Evolutionary conservation across 306 rosid genomes (phyloP).

Genomic region (Fragaria vesca): DNA sequence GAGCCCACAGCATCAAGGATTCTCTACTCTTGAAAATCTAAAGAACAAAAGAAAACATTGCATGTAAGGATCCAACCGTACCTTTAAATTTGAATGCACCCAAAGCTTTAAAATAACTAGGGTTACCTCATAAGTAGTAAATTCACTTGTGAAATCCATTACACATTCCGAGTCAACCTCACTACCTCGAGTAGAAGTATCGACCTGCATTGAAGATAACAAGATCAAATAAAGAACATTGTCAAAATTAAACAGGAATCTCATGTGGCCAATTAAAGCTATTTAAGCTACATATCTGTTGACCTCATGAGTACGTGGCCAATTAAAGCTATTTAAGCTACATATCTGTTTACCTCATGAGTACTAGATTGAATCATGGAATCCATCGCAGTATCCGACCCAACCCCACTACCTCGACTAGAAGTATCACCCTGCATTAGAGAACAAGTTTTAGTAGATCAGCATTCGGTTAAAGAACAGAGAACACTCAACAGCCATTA

Average conservation of each 20-base stretch:
- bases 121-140: constrained; percentile 29
- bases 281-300: not conserved
- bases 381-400: constrained; percentile 20
- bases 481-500: not conserved
- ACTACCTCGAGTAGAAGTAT: constrained; percentile 17
- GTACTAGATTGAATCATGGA: constrained; percentile 22
- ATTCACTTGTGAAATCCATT: constrained; percentile 34
- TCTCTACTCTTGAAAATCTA: constrained; percentile 34
- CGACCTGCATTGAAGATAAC: constrained; percentile 23
- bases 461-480: not conserved
- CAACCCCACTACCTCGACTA: constrained; percentile 18
- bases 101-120: not conserved
- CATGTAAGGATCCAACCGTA: constrained; percentile 1
- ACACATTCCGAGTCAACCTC: constrained; percentile 20
- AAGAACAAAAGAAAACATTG: not conserved
- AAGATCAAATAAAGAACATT: not conserved
- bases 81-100: not conserved
- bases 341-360: constrained; percentile 14
- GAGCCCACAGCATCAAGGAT: constrained; percentile 28
- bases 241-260: not conserved
- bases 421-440: constrained; percentile 28
- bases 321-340: not conserved
- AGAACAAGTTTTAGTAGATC: not conserved
- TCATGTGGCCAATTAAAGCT: not conserved
- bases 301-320: constrained; percentile 13